Evolutionary conservation across 441 rosid species (phyloP), one percentile per base, ranked within the genome.

Genomic region (Brassica hybrid): DNA sequence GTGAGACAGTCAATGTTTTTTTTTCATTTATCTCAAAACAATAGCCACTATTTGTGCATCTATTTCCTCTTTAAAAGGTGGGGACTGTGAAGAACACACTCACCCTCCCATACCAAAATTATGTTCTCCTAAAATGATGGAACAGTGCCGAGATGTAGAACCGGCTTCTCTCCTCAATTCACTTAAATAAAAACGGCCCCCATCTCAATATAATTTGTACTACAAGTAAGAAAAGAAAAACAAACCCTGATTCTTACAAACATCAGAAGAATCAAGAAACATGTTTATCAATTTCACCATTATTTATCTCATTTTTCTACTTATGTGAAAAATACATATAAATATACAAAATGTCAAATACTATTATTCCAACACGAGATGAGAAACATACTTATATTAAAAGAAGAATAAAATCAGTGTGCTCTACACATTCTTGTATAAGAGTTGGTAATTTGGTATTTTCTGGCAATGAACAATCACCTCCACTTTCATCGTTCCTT

Each of bases 401-500:
- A 45, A 77, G 27, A 67, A 27, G 38, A 43, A 45, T 6, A 45
- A 56, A 54, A 2, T 13, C 17, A 54, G 62, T 5, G 43, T 38
- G 43, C 10, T 43, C 78, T 79, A 88, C 32, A 94, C 78, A 79
- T 86, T 90, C 81, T 89, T 90, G 84, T 87, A 94, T 43, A 94
- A 71, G 68, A 93, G 69, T 59, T 94, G 90, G 79, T 90, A 91
- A 75, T 87, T 90, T 7, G 98, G 94, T 79, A 93, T 84, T 66
- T 91, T 80, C 80, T 90, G 98, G 74, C 98, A 93, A 59, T 72
- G 73, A 67, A 89, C 90, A 21, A 90, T 91, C 80, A 87, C 66
- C 85, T 91, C 88, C 79, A 90, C 93, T 78, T 87, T 91, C 97
- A 90, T 88, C n/a, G 94, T 93, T 59, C 90, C 94, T 38, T 38